Evolutionary conservation across 768 basidiomycete genomes (phyloP).

Genomic region (Scleroderma bovista): DNA sequence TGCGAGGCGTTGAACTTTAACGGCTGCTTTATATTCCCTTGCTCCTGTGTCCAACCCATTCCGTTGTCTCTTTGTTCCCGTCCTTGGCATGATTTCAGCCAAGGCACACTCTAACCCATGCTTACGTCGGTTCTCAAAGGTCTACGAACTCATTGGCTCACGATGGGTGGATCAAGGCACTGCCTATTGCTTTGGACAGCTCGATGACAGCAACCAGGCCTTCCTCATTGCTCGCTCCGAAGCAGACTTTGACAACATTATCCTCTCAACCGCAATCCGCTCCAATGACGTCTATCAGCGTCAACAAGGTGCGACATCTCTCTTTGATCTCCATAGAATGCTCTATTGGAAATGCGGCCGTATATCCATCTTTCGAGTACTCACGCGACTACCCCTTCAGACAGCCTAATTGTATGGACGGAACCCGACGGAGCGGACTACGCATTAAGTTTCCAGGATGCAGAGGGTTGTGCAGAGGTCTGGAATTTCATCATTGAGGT

Average conservation of each 20-base stretch:
- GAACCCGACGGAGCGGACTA: slow-evolving; percentile 93
- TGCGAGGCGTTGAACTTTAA: slow-evolving; percentile 20
- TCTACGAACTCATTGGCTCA: slow-evolving; percentile 88
- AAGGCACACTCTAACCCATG: slow-evolving; percentile 25
- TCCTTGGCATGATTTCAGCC: slow-evolving; percentile 28
- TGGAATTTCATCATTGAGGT: slow-evolving; percentile 97
- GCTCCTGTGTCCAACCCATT: slow-evolving; percentile 13
- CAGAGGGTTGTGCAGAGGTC: slow-evolving; percentile 91
- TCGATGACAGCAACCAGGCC: slow-evolving; percentile 70
- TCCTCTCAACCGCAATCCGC: slow-evolving; percentile 77
- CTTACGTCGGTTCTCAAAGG: slow-evolving; percentile 44
- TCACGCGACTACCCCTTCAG: slow-evolving; percentile 36
- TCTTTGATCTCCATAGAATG: slow-evolving; percentile 3
- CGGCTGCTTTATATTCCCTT: slow-evolving; percentile 9
- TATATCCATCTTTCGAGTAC: slow-evolving; percentile 6
- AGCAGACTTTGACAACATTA: slow-evolving; percentile 60
- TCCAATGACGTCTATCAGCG: slow-evolving; percentile 81
- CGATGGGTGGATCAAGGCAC: slow-evolving; percentile 97
- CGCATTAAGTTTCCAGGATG: slow-evolving; percentile 94
- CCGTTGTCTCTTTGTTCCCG: slow-evolving; percentile 15
- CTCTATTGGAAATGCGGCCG: background rate
- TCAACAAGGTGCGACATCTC: slow-evolving; percentile 65
- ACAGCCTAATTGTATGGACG: slow-evolving; percentile 98
- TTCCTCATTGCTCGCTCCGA: slow-evolving; percentile 83
- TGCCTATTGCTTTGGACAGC: slow-evolving; percentile 91